phyloP scores from a whole-genome alignment of 805 yeast species.

The Barnettozyma sp. region DNA sequence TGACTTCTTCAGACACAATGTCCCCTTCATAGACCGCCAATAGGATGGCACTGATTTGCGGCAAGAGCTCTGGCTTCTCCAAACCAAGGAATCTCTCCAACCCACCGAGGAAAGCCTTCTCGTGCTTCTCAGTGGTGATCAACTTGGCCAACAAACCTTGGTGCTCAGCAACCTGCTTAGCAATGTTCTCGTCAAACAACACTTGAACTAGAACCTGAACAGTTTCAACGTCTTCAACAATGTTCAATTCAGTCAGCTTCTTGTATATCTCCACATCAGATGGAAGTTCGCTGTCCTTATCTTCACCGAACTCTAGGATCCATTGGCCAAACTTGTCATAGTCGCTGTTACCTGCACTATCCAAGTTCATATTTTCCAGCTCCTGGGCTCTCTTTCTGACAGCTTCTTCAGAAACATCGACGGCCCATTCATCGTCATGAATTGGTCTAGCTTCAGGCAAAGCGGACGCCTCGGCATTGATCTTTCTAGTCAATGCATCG shows the following conservation, averaged over 20 bases:
- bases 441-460: conserved; percentile 56
- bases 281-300: conserved; percentile 57
- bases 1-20: conserved; percentile 74
- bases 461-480: conserved; percentile 77
- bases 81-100: conserved; percentile 88
- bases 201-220: conserved; percentile 90
- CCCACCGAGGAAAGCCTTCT: conserved; percentile 91
- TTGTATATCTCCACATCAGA: conserved; percentile 88
- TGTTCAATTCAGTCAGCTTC: conserved; percentile 74
- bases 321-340: conserved; percentile 86
- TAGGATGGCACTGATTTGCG: conserved; percentile 72
- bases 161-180: conserved; percentile 67
- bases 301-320: conserved; percentile 52
- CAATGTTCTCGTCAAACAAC: conserved; percentile 71
- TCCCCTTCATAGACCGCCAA: conserved; percentile 79
- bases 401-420: conserved; percentile 95
- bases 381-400: conserved; percentile 86
- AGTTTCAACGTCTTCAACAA: conserved; percentile 64
- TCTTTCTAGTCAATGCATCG: conserved; percentile 68
- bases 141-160: conserved; percentile 77
- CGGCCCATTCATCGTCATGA: conserved; percentile 94
- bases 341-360: conserved; percentile 35
- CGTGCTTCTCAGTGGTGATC: conserved; percentile 59
- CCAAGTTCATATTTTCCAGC: conserved; percentile 56
- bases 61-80: conserved; percentile 65